phyloP scores from a whole-genome alignment of 306 rosid genomes.

The Abrus precatorius region DNA sequence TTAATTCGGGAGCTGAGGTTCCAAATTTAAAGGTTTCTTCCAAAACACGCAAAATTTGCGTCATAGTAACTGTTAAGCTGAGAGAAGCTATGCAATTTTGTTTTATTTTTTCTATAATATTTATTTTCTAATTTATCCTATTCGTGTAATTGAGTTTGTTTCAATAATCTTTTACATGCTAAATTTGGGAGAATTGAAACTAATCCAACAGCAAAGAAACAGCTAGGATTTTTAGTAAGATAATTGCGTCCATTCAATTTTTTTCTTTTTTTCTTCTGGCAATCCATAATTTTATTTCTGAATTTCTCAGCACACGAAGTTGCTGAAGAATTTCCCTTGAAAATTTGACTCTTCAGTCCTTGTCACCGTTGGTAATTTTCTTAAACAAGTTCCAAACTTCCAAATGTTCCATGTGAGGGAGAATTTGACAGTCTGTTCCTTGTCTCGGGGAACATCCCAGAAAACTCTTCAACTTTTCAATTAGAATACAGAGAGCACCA shows the following conservation, averaged over 20 bases:
- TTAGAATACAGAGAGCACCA: conserved; percentile 54
- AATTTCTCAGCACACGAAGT: conserved; percentile 36
- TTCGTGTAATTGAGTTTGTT: conserved; percentile 49
- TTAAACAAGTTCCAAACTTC: conserved; percentile 4
- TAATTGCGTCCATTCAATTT: conserved; percentile 44
- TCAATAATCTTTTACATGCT: conserved; percentile 48
- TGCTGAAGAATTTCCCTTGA: conserved; percentile 53
- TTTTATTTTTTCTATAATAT: conserved; percentile 13
- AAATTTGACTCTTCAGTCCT: conserved; percentile 53
- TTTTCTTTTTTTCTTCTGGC: neutral
- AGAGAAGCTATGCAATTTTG: neutral
- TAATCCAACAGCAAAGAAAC: neutral
- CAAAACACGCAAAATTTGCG: conserved; percentile 44
- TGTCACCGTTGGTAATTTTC: conserved; percentile 47
- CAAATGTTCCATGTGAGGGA: conserved; percentile 57
- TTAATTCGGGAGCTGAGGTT: neutral
- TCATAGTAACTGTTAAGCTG: neutral
- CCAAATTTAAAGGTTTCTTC: conserved; percentile 37
- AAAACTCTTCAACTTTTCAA: conserved; percentile 57
- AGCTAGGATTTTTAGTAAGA: conserved; percentile 41
- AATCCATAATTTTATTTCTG: conserved; percentile 39
- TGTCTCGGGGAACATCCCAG: conserved; percentile 54
- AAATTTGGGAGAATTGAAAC: conserved; percentile 45
- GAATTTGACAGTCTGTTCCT: conserved; percentile 71
- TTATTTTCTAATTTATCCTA: conserved; percentile 38